Conservation (phyloP, 805 yeast genomes). For the Candida krabiensis region DNA sequence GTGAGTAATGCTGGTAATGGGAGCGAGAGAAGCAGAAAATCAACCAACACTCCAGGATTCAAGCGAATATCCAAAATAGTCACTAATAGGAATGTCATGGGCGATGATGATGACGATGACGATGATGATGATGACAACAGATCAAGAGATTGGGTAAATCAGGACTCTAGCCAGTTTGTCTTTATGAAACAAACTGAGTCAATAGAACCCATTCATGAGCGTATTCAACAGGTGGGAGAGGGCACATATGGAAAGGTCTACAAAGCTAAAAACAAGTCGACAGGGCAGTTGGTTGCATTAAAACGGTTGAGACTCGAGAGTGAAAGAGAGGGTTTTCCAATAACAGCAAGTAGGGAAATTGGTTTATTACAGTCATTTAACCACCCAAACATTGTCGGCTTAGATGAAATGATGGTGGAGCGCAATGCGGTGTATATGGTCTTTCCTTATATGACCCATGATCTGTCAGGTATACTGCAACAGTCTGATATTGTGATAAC, state of each 20-base stretch:
- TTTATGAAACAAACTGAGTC: conserved; percentile 26
- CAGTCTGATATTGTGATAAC: conserved; percentile 67
- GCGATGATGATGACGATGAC: conserved; percentile 19
- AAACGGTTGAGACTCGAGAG: conserved; percentile 80
- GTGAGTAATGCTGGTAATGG: not conserved
- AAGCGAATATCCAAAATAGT: conserved; percentile 16
- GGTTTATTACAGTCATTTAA: conserved; percentile 78
- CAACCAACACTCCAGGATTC: conserved; percentile 11
- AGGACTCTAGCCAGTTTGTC: conserved; percentile 6
- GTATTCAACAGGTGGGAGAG: conserved; percentile 93
- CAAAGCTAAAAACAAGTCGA: conserved; percentile 72
- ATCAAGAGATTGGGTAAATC: not conserved
- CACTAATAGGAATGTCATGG: conserved; percentile 18
- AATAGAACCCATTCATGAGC: conserved; percentile 51
- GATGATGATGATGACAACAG: conserved; percentile 3
- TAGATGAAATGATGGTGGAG: conserved; percentile 89
- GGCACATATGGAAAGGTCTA: conserved; percentile 98
- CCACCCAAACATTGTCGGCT: conserved; percentile 78
- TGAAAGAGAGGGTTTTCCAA: conserved; percentile 94
- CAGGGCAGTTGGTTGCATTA: conserved; percentile 78
- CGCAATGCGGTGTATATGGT: conserved; percentile 77
- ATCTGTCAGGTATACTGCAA: conserved; percentile 80
- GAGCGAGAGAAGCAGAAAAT: conserved; percentile 2
- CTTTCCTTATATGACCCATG: conserved; percentile 92
- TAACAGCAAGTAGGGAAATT: conserved; percentile 92